These are phyloP conservation scores for Sisymbrium irio DNA, from an alignment of 345 rosid genomes.

Conservation along the genomic window DNA sequence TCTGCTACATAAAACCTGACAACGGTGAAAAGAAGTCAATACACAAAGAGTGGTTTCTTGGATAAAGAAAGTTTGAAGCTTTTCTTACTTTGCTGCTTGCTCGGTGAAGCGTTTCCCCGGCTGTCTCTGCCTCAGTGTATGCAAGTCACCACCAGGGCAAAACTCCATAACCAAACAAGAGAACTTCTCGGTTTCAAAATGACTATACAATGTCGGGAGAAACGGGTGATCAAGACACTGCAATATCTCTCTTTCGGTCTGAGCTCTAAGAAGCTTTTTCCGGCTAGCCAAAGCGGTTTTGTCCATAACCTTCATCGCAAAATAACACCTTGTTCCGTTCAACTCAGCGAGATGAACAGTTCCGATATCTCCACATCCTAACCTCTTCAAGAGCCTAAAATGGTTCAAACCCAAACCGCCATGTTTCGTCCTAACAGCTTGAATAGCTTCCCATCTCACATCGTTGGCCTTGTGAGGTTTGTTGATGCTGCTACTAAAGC, in stretches of 20 bases:
- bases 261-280: constrained; percentile 78
- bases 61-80: not conserved
- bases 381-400: constrained; percentile 70
- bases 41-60: not conserved
- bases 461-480: constrained; percentile 84
- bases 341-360: constrained; percentile 78
- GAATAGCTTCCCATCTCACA: constrained; percentile 75
- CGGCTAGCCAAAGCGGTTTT: constrained; percentile 70
- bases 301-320: constrained; percentile 82
- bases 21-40: not conserved
- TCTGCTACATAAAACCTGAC: constrained; percentile 83
- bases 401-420: constrained; percentile 70
- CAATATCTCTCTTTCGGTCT: constrained; percentile 77
- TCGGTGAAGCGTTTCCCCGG: constrained; percentile 78
- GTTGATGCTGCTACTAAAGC: constrained; percentile 70
- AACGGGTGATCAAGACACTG: constrained; percentile 81
- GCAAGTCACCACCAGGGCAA: constrained; percentile 91
- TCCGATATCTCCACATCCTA: constrained; percentile 81
- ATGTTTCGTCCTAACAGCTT: constrained; percentile 65
- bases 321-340: constrained; percentile 64
- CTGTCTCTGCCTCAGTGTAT: constrained; percentile 75
- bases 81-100: constrained; percentile 73
- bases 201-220: constrained; percentile 73
- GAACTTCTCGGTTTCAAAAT: constrained; percentile 82
- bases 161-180: constrained; percentile 88